phyloP scores from a whole-genome alignment of 2,329 filamentous ascomycete species.

The Fusarium camptoceras region DNA sequence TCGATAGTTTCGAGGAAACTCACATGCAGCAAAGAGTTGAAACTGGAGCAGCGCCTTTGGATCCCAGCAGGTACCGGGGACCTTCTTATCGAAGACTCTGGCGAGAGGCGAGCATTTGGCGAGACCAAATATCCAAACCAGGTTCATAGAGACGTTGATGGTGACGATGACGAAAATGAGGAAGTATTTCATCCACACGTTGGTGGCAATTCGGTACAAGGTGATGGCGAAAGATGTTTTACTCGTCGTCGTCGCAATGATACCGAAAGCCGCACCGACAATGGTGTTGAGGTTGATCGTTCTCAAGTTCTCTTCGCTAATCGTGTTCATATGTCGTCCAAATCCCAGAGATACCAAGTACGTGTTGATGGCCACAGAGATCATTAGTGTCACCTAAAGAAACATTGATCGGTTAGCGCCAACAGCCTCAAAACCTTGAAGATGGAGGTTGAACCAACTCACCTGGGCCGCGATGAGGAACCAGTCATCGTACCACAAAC shows the following conservation, averaged over 20 bases:
- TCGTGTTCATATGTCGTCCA: conserved; percentile 40
- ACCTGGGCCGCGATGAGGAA: conserved; percentile 52
- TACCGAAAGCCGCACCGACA: conserved; percentile 47
- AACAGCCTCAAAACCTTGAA: background rate
- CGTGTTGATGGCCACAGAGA: conserved; percentile 49
- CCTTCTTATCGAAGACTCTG: conserved; percentile 44
- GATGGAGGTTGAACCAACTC: conserved; percentile 25
- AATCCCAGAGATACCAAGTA: conserved; percentile 50
- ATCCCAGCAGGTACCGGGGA: conserved; percentile 50
- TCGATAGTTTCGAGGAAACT: background rate
- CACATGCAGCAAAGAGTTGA: conserved; percentile 51
- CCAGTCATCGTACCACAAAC: conserved; percentile 55
- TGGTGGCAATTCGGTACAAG: conserved; percentile 48
- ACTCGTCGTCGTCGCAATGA: conserved; percentile 52
- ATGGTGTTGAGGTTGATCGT: conserved; percentile 47
- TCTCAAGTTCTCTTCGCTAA: conserved; percentile 40
- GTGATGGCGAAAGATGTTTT: conserved; percentile 56
- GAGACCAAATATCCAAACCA: conserved; percentile 52
- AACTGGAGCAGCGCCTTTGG: conserved; percentile 41
- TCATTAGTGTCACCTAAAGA: conserved; percentile 44
- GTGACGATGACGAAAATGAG: conserved; percentile 51
- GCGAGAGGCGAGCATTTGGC: conserved; percentile 49
- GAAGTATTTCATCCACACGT: conserved; percentile 46
- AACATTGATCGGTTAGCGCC: background rate
- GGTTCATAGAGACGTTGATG: conserved; percentile 51